These are phyloP conservation scores for Melanogaster broomeanus DNA, from an alignment of 768 basidiomycete genomes.

Conservation along the genomic window DNA sequence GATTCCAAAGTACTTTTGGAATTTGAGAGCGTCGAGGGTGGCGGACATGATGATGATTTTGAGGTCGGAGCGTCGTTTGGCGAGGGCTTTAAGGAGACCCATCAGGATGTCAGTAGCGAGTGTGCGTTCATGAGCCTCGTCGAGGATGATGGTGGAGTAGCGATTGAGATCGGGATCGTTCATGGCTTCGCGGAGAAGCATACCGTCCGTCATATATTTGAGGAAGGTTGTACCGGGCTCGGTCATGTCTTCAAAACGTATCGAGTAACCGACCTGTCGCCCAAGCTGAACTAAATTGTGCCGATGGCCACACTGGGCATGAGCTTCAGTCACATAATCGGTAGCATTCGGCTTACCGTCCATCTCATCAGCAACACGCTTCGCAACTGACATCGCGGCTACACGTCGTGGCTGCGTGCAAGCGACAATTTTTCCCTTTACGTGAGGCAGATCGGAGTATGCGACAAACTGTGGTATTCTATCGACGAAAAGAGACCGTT, in stretches of 20 bases:
- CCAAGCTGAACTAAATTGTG: conserved; percentile 75
- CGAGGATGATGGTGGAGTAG: conserved; percentile 97
- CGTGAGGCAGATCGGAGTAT: conserved; percentile 90
- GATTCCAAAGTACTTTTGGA: conserved; percentile 88
- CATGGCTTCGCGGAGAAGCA: conserved; percentile 98
- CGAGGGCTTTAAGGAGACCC: conserved; percentile 89
- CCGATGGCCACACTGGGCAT: conserved; percentile 3
- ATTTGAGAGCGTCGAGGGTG: conserved; percentile 94
- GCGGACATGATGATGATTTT: conserved; percentile 99
- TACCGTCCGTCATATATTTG: conserved; percentile 99
- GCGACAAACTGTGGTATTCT: conserved; percentile 98
- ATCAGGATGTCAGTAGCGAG: conserved; percentile 98
- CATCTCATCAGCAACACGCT: conserved; percentile 99
- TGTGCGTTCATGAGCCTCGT: conserved; percentile 98
- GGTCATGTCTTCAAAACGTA: conserved; percentile 88
- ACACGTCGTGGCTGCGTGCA: conserved; percentile 97
- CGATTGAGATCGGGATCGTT: conserved; percentile 86
- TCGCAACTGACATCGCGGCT: conserved; percentile 97
- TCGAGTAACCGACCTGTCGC: conserved; percentile 95
- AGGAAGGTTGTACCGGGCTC: conserved; percentile 92
- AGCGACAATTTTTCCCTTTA: conserved; percentile 87
- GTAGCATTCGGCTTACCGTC: conserved; percentile 63
- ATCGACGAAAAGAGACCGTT: conserved; percentile 30
- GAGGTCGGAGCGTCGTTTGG: conserved; percentile 79
- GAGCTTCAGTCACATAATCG: not conserved